Base-by-base conservation (phyloP, 306 rosid genomes). In the Quercus variabilis region DNA sequence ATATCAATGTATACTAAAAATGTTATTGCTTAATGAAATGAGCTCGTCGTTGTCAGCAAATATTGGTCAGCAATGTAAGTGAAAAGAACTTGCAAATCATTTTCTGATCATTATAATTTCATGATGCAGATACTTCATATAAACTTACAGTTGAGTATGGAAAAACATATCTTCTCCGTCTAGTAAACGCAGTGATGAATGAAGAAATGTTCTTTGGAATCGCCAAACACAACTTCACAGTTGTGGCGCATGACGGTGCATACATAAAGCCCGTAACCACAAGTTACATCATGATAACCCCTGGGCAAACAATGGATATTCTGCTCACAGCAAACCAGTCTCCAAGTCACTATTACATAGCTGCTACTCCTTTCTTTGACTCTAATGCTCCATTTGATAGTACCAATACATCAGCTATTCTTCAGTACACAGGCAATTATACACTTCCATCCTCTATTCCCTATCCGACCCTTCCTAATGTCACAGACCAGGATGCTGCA, bases 261-360 rank as follows among this genome's bases (percentile, higher is more conserved):
- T 87, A 87, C 80, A 65, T 82, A 18, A 85, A 82, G 67, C 87
- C 91, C 1, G 26, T 85, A 3, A 85, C 28, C 15, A 71, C 83
- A 9, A 5, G 18, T 5, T 87, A 79, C 82, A 78, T 87, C 31
- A 60, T 83, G 80, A 87, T 85, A 65, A 33, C 80, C 9, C 91
- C 91, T 5, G 91, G 91, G 18, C 87, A 87, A 78, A 85, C 91
- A 18, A 82, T 87, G 87, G 91, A 87, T 15, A 56, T 85, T 14
- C 81, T 87, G 74, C 41, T 87, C 58, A 74, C 73, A 49, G 83
- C 88, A 74, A 78, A 80, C 56, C 84, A 79, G 14, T 6, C 67
- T 19, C 35, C 31, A 18, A 58, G 79, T 59, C 57, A 28, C 3
- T 85, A 85, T 26, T 85, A 85, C 77, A 79, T 85, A 1, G 82